Conservation (phyloP, 345 rosid genomes). For the Populus alba region DNA sequence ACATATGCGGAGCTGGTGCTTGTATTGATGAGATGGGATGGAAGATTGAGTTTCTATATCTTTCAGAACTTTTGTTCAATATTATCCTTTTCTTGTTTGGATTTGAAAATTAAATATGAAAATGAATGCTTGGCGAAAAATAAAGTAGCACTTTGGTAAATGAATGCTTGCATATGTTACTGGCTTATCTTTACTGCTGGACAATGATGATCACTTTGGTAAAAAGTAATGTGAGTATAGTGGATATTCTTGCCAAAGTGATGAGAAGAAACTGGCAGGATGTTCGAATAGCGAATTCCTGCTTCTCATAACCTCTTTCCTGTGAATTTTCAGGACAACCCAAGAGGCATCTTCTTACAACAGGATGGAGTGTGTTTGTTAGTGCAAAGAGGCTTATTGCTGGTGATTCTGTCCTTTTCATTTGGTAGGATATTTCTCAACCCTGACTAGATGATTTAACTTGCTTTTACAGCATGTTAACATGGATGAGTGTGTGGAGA, state of each 20-base stretch:
- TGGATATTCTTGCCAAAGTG: not conserved
- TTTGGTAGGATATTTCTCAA: conserved; percentile 4
- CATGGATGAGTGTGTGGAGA: not conserved
- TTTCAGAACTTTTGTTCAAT: not conserved
- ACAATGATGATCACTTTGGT: not conserved
- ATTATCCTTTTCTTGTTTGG: not conserved
- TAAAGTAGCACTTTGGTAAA: not conserved
- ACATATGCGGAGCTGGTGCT: too few relatives aligned
- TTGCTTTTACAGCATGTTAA: not conserved
- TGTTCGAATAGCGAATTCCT: not conserved
- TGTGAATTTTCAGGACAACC: conserved; percentile 47
- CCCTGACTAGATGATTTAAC: not conserved
- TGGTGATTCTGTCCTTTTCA: conserved; percentile 53
- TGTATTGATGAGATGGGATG: not conserved
- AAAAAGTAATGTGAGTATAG: not conserved
- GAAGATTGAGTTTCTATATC: not conserved
- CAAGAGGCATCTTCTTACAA: conserved; percentile 51
- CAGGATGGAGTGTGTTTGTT: conserved; percentile 27
- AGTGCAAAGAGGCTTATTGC: conserved; percentile 56
- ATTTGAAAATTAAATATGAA: not conserved
- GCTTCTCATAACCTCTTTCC: not conserved
- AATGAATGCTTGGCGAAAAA: not conserved
- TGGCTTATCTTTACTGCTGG: not conserved
- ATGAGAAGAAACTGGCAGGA: not conserved
- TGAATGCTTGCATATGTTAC: not conserved